Percentiles rank a stretch among this genome's conserved stretches.
These are phyloP conservation scores for Niveomyces coronatus DNA, from an alignment of 2,329 filamentous ascomycete species.

Conservation along the genomic window DNA sequence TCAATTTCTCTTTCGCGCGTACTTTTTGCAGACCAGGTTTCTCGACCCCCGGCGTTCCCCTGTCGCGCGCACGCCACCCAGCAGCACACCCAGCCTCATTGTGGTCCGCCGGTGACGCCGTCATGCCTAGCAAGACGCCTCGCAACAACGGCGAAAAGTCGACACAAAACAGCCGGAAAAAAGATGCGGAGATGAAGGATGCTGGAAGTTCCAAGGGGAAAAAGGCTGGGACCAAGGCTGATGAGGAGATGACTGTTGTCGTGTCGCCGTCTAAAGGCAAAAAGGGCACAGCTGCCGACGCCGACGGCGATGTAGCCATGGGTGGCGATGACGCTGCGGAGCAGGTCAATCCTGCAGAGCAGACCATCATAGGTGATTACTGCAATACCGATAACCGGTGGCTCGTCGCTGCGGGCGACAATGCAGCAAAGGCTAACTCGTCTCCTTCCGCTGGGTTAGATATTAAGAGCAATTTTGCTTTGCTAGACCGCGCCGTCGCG, in stretches of 20 bases:
- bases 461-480: constrained; percentile 86
- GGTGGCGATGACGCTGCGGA: constrained; percentile 49
- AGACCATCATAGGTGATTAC: constrained; percentile 52
- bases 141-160: constrained; percentile 62
- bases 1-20: too few relatives aligned
- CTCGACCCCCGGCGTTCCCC: too few relatives aligned
- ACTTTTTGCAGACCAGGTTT: too few relatives aligned
- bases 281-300: constrained; percentile 49
- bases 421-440: constrained; percentile 14
- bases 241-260: constrained; percentile 74
- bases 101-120: constrained; percentile 11
- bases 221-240: constrained; percentile 54
- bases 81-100: background rate
- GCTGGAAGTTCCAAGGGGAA: constrained; percentile 57
- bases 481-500: constrained; percentile 83
- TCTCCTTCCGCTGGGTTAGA: constrained; percentile 42
- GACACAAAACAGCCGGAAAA: constrained; percentile 52
- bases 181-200: constrained; percentile 64
- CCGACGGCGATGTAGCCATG: constrained; percentile 64
- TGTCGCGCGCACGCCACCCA: background rate
- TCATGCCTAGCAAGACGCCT: constrained; percentile 64
- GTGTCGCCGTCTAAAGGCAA: constrained; percentile 61
- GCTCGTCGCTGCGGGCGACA: constrained; percentile 4
- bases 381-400: constrained; percentile 12
- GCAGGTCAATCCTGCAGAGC: constrained; percentile 48